These are phyloP conservation scores for Westerdykella aurantiaca DNA, from an alignment of 2,329 filamentous ascomycete genomes.

Conservation along the genomic window DNA sequence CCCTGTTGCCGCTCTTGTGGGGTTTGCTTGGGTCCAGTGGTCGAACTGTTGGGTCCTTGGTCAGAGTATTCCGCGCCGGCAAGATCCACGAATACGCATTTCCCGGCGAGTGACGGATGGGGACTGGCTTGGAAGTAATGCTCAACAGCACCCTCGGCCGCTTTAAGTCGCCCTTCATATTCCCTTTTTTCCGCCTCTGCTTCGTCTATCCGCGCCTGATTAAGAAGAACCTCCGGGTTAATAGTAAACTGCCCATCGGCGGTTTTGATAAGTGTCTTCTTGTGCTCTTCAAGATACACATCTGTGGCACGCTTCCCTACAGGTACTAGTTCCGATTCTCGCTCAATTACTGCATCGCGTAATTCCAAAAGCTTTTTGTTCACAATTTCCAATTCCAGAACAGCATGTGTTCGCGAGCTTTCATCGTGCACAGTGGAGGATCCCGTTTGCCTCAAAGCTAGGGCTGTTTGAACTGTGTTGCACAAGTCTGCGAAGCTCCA, in stretches of 20 bases:
- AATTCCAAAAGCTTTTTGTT: slow-evolving; percentile 34
- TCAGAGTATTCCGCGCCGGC: slow-evolving; percentile 43
- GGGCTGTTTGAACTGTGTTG: slow-evolving; percentile 21
- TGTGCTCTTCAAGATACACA: slow-evolving; percentile 38
- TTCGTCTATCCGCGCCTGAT: slow-evolving; percentile 38
- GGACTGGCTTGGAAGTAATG: slow-evolving; percentile 15
- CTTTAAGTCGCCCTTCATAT: slow-evolving; percentile 30
- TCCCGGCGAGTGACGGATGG: slow-evolving; percentile 36
- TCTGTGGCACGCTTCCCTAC: slow-evolving; percentile 42
- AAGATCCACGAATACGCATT: slow-evolving; percentile 44
- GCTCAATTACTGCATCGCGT: slow-evolving; percentile 36
- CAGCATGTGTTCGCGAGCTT: slow-evolving; percentile 43
- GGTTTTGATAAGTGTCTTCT: slow-evolving; percentile 21
- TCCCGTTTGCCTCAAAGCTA: slow-evolving; percentile 31
- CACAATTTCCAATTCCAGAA: slow-evolving; percentile 42
- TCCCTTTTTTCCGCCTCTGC: slow-evolving; percentile 37
- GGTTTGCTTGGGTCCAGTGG: slow-evolving; percentile 22
- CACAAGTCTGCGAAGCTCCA: slow-evolving; percentile 35
- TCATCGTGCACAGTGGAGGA: slow-evolving; percentile 41
- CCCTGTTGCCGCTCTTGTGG: slow-evolving; percentile 39
- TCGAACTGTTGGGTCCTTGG: slow-evolving; percentile 16
- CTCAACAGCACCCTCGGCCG: slow-evolving; percentile 31
- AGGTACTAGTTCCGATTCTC: slow-evolving; percentile 43
- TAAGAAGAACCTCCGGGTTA: slow-evolving; percentile 32
- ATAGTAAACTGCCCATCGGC: slow-evolving; percentile 30